phyloP scores from a whole-genome alignment of 23 red algal species.

The Agarophyton chilense region DNA sequence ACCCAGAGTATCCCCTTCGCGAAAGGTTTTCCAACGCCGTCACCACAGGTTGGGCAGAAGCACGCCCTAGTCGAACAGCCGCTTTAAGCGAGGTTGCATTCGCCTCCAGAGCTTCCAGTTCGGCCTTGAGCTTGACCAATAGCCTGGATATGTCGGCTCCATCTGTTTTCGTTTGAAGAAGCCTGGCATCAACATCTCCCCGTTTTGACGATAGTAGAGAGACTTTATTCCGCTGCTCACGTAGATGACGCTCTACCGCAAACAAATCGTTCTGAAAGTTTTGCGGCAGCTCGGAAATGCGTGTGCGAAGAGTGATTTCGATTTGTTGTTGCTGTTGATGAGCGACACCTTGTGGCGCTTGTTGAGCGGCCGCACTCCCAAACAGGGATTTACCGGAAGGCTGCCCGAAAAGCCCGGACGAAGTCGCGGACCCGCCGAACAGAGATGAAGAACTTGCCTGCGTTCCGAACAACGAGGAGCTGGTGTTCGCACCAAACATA shows the following conservation, averaged over 20 bases:
- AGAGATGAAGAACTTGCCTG: conserved; percentile 34
- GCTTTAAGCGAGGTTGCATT: conserved; percentile 47
- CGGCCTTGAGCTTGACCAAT: conserved; percentile 32
- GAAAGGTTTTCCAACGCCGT: conserved; percentile 53
- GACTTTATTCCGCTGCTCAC: conserved; percentile 58
- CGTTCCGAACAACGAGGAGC: conserved; percentile 27
- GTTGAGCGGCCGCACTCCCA: conserved; percentile 17
- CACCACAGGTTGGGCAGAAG: conserved; percentile 53
- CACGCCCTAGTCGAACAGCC: conserved; percentile 44
- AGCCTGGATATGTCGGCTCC: neutral
- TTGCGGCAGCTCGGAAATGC: conserved; percentile 56
- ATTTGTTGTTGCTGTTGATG: conserved; percentile 41
- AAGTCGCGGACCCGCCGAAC: conserved; percentile 45
- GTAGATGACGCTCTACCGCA: conserved; percentile 62
- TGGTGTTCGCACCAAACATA: neutral
- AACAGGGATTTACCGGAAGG: conserved; percentile 14
- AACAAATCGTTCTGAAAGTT: conserved; percentile 62
- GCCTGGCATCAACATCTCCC: conserved; percentile 20
- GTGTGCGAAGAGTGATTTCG: conserved; percentile 50
- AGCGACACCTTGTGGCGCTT: neutral
- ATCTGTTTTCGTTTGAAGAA: conserved; percentile 2
- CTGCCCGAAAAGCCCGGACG: conserved; percentile 48
- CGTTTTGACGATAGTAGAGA: conserved; percentile 23
- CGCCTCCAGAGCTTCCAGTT: conserved; percentile 34
- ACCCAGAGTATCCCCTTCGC: conserved; percentile 6